These are phyloP conservation scores for Colletotrichum sansevieriae DNA, from an alignment of 2,329 filamentous ascomycete species.

Conservation along the genomic window DNA sequence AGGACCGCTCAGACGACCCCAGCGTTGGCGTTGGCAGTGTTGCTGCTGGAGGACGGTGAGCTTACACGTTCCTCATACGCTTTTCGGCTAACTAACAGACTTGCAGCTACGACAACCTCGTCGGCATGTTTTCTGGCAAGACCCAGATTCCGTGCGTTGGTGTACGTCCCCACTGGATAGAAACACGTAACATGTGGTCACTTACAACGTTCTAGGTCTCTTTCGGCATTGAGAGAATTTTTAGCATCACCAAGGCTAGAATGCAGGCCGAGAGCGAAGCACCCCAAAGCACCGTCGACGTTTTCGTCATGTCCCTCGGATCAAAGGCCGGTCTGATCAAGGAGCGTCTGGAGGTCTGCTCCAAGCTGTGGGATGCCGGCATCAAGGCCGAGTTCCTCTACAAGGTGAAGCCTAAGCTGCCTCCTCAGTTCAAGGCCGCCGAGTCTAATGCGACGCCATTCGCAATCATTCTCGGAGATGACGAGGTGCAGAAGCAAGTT, in stretches of 20 bases:
- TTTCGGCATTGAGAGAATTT: constrained; percentile 96
- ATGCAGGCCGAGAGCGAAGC: constrained; percentile 70
- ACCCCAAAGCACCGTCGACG: constrained; percentile 78
- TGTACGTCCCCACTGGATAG: constrained; percentile 21
- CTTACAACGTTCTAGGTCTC: constrained; percentile 70
- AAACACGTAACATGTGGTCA: constrained; percentile 29
- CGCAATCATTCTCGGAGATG: constrained; percentile 90
- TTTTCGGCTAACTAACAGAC: constrained; percentile 49
- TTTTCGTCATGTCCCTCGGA: constrained; percentile 95
- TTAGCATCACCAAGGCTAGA: constrained; percentile 85
- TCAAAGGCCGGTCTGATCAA: constrained; percentile 84
- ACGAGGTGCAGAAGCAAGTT: constrained; percentile 86
- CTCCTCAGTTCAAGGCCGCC: constrained; percentile 90
- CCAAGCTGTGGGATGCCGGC: constrained; percentile 85
- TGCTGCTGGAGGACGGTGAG: constrained; percentile 75
- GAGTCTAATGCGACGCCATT: constrained; percentile 85
- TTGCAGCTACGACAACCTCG: constrained; percentile 91
- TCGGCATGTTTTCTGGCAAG: constrained; percentile 93
- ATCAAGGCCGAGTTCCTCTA: constrained; percentile 93
- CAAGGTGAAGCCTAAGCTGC: constrained; percentile 92
- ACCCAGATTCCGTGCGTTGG: constrained; percentile 89
- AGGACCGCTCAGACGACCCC: constrained; percentile 83
- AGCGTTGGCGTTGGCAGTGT: constrained; percentile 87
- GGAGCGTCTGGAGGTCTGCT: constrained; percentile 85
- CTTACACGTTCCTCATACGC: constrained; percentile 51